These are phyloP conservation scores for Ceratobasidium sp. DNA, from an alignment of 1,284 basidiomycete species.

Conservation along the genomic window DNA sequence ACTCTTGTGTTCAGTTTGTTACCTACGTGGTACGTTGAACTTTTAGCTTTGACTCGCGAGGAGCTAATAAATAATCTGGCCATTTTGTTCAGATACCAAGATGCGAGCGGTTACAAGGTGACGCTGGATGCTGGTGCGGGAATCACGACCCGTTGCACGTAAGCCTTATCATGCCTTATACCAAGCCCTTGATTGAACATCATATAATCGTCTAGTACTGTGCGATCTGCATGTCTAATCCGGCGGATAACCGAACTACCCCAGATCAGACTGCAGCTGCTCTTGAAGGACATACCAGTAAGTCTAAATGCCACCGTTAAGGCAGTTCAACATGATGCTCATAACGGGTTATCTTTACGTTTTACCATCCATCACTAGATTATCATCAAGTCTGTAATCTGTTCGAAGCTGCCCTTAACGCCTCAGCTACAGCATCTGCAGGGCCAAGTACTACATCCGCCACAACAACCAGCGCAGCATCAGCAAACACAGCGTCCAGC, in stretches of 20 bases:
- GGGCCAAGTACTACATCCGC: not conserved
- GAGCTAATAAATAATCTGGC: not conserved
- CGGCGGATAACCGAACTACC: constrained; percentile 14
- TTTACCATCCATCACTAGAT: not conserved
- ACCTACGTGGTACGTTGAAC: constrained; percentile 19
- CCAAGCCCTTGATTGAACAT: not conserved
- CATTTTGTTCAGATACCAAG: constrained; percentile 15
- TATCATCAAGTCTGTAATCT: constrained; percentile 25
- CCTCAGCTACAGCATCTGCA: constrained; percentile 2
- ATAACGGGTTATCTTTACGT: too few species aligned
- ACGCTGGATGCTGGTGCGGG: constrained; percentile 40
- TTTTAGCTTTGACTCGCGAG: not conserved
- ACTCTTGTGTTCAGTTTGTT: not conserved
- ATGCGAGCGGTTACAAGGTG: constrained; percentile 33
- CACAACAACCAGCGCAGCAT: not conserved
- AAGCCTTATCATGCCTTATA: not conserved
- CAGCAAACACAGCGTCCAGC: not conserved
- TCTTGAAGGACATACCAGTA: constrained; percentile 14
- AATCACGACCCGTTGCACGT: constrained; percentile 37
- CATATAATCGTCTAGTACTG: constrained; percentile 13
- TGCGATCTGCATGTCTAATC: constrained; percentile 41
- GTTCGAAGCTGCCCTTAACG: constrained; percentile 16
- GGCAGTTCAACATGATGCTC: not conserved
- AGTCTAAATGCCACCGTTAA: not conserved
- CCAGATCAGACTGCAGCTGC: constrained; percentile 28